Evolutionary conservation across 495 filamentous ascomycete species (phyloP), one percentile per base, ranked within the genome.

Genomic region (Hypoxylon lenormandii): DNA sequence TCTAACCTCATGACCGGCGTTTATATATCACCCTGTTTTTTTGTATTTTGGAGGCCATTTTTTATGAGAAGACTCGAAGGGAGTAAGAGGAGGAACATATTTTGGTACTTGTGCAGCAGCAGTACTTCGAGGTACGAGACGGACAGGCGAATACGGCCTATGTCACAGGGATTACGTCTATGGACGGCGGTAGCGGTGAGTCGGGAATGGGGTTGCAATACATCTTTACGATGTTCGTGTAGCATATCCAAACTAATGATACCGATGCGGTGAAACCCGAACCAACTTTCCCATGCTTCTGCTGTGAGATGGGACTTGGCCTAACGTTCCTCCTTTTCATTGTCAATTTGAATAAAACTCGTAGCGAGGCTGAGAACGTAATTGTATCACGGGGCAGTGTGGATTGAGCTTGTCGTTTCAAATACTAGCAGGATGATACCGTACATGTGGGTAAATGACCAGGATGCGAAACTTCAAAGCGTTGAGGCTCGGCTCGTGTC

Each of bases 401-500:
- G 50, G 60, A 40, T 28, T 51, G 16, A 13, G 36, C 45, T 47
- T 16, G 49, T 18, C 16, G 66, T 70, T 70, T 70, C 66, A 70
- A 10, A 57, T 46, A 22, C 43, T 55, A 15, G 55, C 22, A 26
- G 23, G 26, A 49, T 61, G 51, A 67, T 54, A 67, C 64, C 15
- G 57, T 33, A 56, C 16, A 21, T 53, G 48, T 55, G 64, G 64
- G 43, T 60, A 66, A 47, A 2, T 42, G 42, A 65, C 66, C 49
- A 16, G 66, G 66, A 60, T 70, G 21, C 55, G 66, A 70, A 65
- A 70, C 60, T 21, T 43, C 15, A 16, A 4, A 19, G 36, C 16
- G 11, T 37, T 64, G 66, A 64, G 66, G 66, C 66, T 70, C 66
- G 60, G 66, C 11, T 40, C 16, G 33, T 4, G 42, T 13, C 18